Percentiles rank a stretch among this genome's conserved stretches.
Evolutionary conservation across 257 asterid species (phyloP).

Genomic region (Ajuga chamaepitys): DNA sequence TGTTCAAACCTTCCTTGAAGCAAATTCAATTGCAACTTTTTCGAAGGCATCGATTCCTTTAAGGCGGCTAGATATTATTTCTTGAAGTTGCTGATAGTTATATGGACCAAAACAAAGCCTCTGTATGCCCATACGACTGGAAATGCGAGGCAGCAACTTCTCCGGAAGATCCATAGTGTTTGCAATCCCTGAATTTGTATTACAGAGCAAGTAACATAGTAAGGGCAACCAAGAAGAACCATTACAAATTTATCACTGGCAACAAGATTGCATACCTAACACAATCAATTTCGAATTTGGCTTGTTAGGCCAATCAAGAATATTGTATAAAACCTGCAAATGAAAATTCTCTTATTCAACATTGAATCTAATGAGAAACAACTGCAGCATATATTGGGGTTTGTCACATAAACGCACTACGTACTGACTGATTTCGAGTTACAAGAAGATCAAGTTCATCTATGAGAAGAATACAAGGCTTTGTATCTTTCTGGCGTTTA

Average conservation of each 20-base stretch:
- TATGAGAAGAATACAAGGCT: slow-evolving; percentile 89
- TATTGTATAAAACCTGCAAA: slow-evolving; percentile 81
- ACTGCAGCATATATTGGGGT: neutral
- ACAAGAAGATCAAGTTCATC: slow-evolving; percentile 94
- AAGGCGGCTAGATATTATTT: slow-evolving; percentile 79
- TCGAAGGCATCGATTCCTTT: slow-evolving; percentile 82
- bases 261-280: slow-evolving; percentile 48
- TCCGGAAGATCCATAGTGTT: slow-evolving; percentile 99
- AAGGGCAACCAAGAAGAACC: slow-evolving; percentile 1
- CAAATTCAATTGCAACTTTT: slow-evolving; percentile 85
- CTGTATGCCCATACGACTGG: slow-evolving; percentile 99
- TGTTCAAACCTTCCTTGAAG: slow-evolving; percentile 77
- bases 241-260: neutral
- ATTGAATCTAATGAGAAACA: neutral
- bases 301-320: slow-evolving; percentile 97
- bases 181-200: slow-evolving; percentile 72
- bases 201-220: slow-evolving; percentile 2
- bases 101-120: slow-evolving; percentile 98
- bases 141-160: slow-evolving; percentile 90
- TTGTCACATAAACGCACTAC: slow-evolving; percentile 13
- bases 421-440: slow-evolving; percentile 88
- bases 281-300: slow-evolving; percentile 83
- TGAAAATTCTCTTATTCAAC: slow-evolving; percentile 3
- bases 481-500: slow-evolving; percentile 38
- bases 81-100: slow-evolving; percentile 86